Conservation (phyloP, 805 yeast genomes). For the Yarrowia divulgata region DNA sequence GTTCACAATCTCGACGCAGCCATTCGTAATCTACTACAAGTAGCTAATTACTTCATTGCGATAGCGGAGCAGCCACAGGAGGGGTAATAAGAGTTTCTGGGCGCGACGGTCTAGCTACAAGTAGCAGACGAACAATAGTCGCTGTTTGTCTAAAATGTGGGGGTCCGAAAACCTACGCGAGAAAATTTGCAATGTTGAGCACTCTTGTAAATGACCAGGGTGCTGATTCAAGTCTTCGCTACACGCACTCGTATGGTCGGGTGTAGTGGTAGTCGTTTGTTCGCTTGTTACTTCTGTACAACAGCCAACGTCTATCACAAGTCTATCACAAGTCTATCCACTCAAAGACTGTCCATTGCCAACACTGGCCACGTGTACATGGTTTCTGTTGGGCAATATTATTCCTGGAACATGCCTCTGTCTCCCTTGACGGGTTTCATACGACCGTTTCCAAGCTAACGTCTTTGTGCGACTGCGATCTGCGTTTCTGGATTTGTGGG, state of each 20-base stretch:
- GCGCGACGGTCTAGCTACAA: not conserved
- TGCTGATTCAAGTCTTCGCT: too few relatives aligned
- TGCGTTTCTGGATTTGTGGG: constrained; percentile 1
- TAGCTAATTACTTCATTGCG: too few relatives aligned
- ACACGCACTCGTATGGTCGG: too few relatives aligned
- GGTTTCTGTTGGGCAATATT: not conserved
- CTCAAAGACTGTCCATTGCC: too few relatives aligned
- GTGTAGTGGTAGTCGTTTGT: too few relatives aligned
- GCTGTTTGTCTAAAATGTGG: constrained; percentile 11
- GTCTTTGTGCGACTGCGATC: not conserved
- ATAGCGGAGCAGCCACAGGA: not conserved
- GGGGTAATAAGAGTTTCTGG: not conserved
- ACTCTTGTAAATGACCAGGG: too few relatives aligned
- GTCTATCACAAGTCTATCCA: not conserved
- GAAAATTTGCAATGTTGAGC: too few relatives aligned
- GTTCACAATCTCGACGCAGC: not conserved
- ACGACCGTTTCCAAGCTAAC: not conserved
- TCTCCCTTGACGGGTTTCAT: not conserved
- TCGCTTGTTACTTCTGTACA: too few relatives aligned
- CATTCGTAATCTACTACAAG: not conserved
- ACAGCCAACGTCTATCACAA: not conserved
- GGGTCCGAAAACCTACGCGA: constrained; percentile 9
- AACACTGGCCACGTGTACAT: not conserved
- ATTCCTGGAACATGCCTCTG: not conserved
- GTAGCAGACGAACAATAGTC: not conserved